Conservation (phyloP, 768 basidiomycete genomes). For the Mycena galericulata region DNA sequence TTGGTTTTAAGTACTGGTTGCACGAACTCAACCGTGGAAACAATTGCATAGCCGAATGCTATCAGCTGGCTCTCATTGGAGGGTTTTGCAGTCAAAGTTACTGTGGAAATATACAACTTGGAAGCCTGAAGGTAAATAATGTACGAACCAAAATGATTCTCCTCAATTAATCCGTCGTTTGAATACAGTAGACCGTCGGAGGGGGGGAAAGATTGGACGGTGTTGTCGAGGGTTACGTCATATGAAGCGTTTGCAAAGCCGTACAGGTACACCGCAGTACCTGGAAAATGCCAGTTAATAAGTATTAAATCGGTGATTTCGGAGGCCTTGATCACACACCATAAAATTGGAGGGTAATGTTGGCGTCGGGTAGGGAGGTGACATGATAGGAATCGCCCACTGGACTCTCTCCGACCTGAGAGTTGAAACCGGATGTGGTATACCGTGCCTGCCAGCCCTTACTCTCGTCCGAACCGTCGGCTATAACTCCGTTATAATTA, state of each 20-base stretch:
- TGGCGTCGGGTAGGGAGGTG: conserved; percentile 11
- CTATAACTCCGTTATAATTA: background rate
- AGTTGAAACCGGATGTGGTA: conserved; percentile 18
- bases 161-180: background rate
- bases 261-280: conserved; percentile 17
- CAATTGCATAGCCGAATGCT: background rate
- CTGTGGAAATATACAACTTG: background rate
- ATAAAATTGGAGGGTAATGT: conserved; percentile 23
- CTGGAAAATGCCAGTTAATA: background rate
- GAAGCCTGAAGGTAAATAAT: too few species aligned
- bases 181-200: conserved; percentile 12
- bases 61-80: background rate
- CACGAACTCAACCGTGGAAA: conserved; percentile 17
- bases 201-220: background rate
- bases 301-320: background rate
- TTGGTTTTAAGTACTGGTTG: background rate
- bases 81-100: conserved; percentile 12
- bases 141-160: conserved; percentile 8
- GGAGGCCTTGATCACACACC: too few species aligned
- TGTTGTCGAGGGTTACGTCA: conserved; percentile 12
- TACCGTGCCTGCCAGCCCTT: conserved; percentile 26
- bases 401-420: background rate
- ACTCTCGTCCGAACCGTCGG: conserved; percentile 8
- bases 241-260: conserved; percentile 19
- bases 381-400: conserved; percentile 19